Base-by-base conservation (phyloP, 179 eudicot species). In the Vitellaria paradoxa region DNA sequence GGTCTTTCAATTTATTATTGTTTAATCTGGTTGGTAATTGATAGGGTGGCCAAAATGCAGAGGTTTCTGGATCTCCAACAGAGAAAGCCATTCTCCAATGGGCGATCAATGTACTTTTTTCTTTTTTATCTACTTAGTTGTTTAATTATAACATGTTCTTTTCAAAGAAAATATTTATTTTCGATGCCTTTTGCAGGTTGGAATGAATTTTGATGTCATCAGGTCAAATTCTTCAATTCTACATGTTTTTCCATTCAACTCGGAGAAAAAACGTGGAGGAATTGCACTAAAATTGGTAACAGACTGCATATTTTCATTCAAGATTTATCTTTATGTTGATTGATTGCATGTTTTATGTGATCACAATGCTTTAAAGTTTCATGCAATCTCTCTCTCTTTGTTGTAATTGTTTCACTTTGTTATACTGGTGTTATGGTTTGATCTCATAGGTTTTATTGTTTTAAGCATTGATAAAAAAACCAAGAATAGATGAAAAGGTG, bases 41-140 rank as follows among this genome's bases (percentile, higher is more conserved):
- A 81, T 83, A 93, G 98, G 85, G 84, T 79, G 93, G 88, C 64
- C 90, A 84, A 72, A 80, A 69, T 30, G 73, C 77, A 20, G 98
- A 94, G 76, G 76, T 89, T 81, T 89, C 97, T 63, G 97, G 97
- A 73, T 94, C 98, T 78, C 98, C 98, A n/a, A 94, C 98, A 23
- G 98, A 94, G 79, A 92, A 89, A 87, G 96, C 98, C 72, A 87
- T 94, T 79, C 86, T 94, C 37, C 90, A 87, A 50, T 94, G 96
- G 98, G 96, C 91, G 21, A 63, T 92, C 21, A 88, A 93, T 84
- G 98, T 94, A 88, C 37, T 17, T 11, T 73, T 73, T 50, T 24
- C 56, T 57, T 53, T 55, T 69, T 49, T 61, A 8, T 47, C 3
- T 56, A 61, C 47, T 66, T 64, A 60, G 24, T 66, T 13, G 37